Percentiles rank a stretch among this genome's conserved stretches.
phyloP scores from a whole-genome alignment of 148 eudicot species.

The Vaccinium macrocarpon region DNA sequence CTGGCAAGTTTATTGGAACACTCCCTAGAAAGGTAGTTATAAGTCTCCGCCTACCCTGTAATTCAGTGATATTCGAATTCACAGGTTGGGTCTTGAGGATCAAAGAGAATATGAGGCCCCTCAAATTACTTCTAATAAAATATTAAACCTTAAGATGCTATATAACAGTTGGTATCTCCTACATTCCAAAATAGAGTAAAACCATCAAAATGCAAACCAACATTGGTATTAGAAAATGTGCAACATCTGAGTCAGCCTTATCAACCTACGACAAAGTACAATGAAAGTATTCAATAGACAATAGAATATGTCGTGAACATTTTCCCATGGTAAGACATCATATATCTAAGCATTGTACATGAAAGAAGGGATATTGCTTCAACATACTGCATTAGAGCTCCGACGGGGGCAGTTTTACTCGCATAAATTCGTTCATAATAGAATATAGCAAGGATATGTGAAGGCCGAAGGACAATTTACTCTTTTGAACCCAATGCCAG shows the following conservation, averaged over 20 bases:
- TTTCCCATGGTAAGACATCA: not conserved
- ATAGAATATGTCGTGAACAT: not conserved
- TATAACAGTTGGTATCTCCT: not conserved
- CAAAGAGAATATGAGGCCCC: not conserved
- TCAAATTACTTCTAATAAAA: not conserved
- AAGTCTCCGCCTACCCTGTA: not conserved
- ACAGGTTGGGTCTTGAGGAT: not conserved
- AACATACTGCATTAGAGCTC: not conserved
- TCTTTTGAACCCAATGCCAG: not conserved
- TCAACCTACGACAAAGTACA: not conserved
- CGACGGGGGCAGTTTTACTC: not conserved
- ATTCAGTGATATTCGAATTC: not conserved
- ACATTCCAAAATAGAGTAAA: conserved; percentile 11
- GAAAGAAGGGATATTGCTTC: not conserved
- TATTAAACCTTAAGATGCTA: not conserved
- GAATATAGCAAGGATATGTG: not conserved
- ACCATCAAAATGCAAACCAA: not conserved
- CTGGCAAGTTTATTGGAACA: not conserved
- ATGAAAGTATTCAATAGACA: conserved; percentile 1
- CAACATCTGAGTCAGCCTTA: not conserved
- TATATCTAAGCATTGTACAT: not conserved
- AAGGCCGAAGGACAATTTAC: not conserved
- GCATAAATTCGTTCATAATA: not conserved
- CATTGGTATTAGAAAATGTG: not conserved
- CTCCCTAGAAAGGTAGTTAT: not conserved